These are phyloP conservation scores for Geopyxis carbonaria DNA, from an alignment of 495 filamentous ascomycete genomes.

Conservation along the genomic window DNA sequence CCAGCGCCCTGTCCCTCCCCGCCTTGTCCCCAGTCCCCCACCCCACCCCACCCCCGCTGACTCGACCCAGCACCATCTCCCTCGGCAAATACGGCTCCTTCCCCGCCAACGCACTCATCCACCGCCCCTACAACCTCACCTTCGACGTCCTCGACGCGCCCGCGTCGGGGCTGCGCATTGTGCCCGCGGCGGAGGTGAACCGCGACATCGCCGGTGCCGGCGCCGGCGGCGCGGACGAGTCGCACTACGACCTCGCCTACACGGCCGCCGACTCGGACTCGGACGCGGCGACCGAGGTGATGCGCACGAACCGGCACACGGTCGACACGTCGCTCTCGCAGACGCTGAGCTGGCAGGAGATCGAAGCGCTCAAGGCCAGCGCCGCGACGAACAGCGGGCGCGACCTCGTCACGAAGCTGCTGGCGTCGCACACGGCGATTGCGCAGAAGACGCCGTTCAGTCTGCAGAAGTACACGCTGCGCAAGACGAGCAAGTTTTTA, in stretches of 20 bases:
- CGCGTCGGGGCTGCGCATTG: constrained; percentile 50
- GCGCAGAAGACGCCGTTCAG: constrained; percentile 91
- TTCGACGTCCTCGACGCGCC: constrained; percentile 66
- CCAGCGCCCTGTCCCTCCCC: no score
- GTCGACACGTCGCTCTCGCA: constrained; percentile 70
- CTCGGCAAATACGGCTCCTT: constrained; percentile 84
- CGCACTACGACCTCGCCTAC: constrained; percentile 25
- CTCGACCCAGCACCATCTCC: constrained; percentile 49
- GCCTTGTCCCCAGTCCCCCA: no score
- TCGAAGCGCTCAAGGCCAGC: constrained; percentile 82
- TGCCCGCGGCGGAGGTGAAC: constrained; percentile 67
- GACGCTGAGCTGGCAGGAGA: constrained; percentile 66
- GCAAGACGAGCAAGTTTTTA: constrained; percentile 88
- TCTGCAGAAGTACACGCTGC: constrained; percentile 81
- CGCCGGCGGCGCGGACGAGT: constrained; percentile 26
- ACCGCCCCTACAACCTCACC: constrained; percentile 75
- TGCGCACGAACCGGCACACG: constrained; percentile 61
- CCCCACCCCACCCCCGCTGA: no score
- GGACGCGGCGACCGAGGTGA: constrained; percentile 34
- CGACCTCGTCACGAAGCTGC: constrained; percentile 70
- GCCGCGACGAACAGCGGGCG: constrained; percentile 60
- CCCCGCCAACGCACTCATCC: constrained; percentile 66
- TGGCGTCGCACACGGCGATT: constrained; percentile 66
- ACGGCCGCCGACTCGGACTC: constrained; percentile 22
- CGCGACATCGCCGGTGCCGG: constrained; percentile 49